phyloP scores from a whole-genome alignment of 352 stramenopile genomes.

The Phytophthora multivora region DNA sequence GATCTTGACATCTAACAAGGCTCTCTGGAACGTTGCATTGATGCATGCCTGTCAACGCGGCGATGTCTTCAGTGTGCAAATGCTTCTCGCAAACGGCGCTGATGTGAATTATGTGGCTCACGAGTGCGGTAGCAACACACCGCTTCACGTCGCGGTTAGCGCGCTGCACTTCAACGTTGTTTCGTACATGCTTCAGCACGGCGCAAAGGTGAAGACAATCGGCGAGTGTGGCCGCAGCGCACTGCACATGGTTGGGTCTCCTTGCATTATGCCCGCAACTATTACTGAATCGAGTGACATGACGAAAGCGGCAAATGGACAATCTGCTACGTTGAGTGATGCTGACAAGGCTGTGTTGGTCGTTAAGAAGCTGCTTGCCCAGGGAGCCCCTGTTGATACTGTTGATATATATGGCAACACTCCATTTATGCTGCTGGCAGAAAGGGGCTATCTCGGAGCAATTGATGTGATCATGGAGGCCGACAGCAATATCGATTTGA shows the following conservation, averaged over 20 bases:
- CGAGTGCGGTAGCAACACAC: conserved; percentile 80
- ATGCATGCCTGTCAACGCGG: conserved; percentile 87
- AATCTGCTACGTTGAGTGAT: conserved; percentile 37
- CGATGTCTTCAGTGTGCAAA: conserved; percentile 86
- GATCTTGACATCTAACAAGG: conserved; percentile 87
- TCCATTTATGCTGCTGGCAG: conserved; percentile 77
- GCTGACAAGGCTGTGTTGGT: conserved; percentile 76
- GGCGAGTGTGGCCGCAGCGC: conserved; percentile 73
- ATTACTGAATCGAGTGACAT: conserved; percentile 35
- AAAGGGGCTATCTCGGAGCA: conserved; percentile 69
- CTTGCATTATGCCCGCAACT: conserved; percentile 63
- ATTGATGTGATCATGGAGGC: conserved; percentile 80
- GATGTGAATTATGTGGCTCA: conserved; percentile 90
- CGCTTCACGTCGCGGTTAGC: conserved; percentile 82
- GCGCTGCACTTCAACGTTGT: conserved; percentile 85
- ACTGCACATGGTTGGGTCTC: conserved; percentile 80
- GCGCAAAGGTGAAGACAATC: conserved; percentile 76
- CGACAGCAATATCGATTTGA: conserved; percentile 71
- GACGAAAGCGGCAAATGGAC: conserved; percentile 27
- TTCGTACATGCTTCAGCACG: conserved; percentile 87
- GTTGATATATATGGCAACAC: conserved; percentile 87
- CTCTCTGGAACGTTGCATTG: conserved; percentile 88
- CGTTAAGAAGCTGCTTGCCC: conserved; percentile 81
- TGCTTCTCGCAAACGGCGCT: conserved; percentile 85
- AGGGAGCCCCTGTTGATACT: conserved; percentile 65